Evolutionary conservation across 495 filamentous ascomycete genomes (phyloP), one percentile per base, ranked within the genome.

Genomic region (Lophium mytilinum): DNA sequence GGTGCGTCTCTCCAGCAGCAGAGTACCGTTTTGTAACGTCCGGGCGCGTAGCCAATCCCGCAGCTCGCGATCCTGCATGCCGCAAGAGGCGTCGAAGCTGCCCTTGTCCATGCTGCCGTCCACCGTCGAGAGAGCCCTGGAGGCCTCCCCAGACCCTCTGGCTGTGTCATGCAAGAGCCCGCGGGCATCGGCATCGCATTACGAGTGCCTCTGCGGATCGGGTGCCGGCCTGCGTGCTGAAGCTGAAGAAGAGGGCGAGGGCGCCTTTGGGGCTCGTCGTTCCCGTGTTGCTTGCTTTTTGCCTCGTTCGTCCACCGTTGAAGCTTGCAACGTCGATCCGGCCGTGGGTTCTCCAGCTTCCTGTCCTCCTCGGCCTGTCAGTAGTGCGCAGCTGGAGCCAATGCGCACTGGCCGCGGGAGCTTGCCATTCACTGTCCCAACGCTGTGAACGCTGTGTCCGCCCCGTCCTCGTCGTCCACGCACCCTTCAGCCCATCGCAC

Each of bases 161-260:
- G 55, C 58, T 61, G 63, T 58, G 63, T 65, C 55, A 62, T 62
- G 62, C 62, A 55, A 57, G 57, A 51, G 50, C 30, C 30, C 4
- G 36, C 52, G 55, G 55, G 52, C 55, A 55, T 59, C 55, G 55
- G 58, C 58, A 58, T 58, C 52, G 57, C 53, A 57, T 57, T 64
- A 60, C 61, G 61, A 60, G 56, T 55, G 61, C 48, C 53, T 37
- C 54, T 36, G 52, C 51, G 62, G 57, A 61, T 64, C 57, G 48
- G 62, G 57, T 65, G 61, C 52, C 62, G 58, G 55, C 57, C 54
- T 40, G 36, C 7, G 24, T 52, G 51, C 53, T 50, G 50, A 57
- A 52, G 34, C 8, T 15, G 33, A 30, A 4, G 45, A 18, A 48
- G 45, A 48, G 45, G 24, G 24, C 24, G 24, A 30, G 24, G 24